phyloP scores from a whole-genome alignment of 345 rosid genomes.

The Isatis tinctoria region DNA sequence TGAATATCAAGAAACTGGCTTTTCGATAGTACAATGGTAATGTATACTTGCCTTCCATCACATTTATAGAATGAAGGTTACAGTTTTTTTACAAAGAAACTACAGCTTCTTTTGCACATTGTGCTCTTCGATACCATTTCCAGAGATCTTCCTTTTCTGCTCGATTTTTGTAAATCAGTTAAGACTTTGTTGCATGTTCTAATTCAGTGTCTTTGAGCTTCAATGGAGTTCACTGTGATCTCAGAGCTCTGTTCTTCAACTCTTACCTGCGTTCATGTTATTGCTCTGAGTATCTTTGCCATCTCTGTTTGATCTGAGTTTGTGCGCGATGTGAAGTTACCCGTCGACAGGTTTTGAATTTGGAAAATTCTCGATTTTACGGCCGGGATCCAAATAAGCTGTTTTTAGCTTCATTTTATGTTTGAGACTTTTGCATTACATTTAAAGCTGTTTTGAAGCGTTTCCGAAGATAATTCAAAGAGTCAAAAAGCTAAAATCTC shows the following conservation, averaged over 20 bases:
- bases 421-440: neutral
- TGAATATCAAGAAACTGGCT: conserved; percentile 36
- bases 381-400: neutral
- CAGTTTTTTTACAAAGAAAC: neutral
- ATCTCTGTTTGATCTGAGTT: neutral
- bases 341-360: neutral
- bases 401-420: neutral
- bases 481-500: conserved; percentile 1
- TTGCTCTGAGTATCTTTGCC: neutral
- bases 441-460: neutral
- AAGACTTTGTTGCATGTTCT: neutral
- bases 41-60: conserved; percentile 21
- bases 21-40: conserved; percentile 26
- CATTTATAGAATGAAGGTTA: conserved; percentile 11
- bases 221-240: neutral
- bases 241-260: neutral
- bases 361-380: neutral
- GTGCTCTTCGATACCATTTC: neutral
- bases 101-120: neutral
- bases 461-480: neutral
- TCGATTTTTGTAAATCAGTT: neutral
- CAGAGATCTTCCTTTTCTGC: neutral
- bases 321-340: neutral
- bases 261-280: neutral
- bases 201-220: neutral